Conservation (phyloP, 2,329 filamentous ascomycete species). For the Colletotrichum eleusines region DNA sequence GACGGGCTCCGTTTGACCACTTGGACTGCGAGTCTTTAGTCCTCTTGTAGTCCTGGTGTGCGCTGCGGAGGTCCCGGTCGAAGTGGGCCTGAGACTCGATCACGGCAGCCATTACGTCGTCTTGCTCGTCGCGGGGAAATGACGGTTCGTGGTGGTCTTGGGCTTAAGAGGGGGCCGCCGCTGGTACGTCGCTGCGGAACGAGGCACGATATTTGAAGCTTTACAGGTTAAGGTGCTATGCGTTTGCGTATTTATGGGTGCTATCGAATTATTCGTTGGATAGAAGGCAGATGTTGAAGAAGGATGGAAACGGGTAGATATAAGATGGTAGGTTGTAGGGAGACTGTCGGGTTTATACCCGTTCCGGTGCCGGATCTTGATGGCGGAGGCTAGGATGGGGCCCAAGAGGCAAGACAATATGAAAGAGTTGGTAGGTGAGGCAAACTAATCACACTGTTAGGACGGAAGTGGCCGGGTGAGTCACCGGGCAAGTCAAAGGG, state of each 20-base stretch:
- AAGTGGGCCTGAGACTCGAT: slow-evolving; percentile 41
- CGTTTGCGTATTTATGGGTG: not conserved
- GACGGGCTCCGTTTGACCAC: slow-evolving; percentile 56
- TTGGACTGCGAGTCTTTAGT: slow-evolving; percentile 57
- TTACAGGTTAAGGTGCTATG: not conserved
- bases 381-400: not conserved
- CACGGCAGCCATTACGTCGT: slow-evolving; percentile 45
- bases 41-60: slow-evolving; percentile 58
- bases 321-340: not conserved
- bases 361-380: slow-evolving; percentile 12
- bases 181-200: not conserved
- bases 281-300: not conserved
- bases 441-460: slow-evolving; percentile 13
- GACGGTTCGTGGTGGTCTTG: not conserved
- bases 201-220: not conserved
- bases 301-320: slow-evolving; percentile 8
- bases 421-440: not conserved
- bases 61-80: slow-evolving; percentile 59
- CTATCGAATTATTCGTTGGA: no score
- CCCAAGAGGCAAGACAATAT: not conserved
- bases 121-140: not conserved
- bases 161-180: not conserved
- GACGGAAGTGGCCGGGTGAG: slow-evolving; percentile 36
- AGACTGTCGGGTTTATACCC: slow-evolving; percentile 15
- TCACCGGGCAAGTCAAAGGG: slow-evolving; percentile 22